A percentile compares a stretch with the other conserved stretches of the same genome.
Evolutionary conservation across 2,329 filamentous ascomycete species (phyloP).

Genomic region (Elsinoe australis): DNA sequence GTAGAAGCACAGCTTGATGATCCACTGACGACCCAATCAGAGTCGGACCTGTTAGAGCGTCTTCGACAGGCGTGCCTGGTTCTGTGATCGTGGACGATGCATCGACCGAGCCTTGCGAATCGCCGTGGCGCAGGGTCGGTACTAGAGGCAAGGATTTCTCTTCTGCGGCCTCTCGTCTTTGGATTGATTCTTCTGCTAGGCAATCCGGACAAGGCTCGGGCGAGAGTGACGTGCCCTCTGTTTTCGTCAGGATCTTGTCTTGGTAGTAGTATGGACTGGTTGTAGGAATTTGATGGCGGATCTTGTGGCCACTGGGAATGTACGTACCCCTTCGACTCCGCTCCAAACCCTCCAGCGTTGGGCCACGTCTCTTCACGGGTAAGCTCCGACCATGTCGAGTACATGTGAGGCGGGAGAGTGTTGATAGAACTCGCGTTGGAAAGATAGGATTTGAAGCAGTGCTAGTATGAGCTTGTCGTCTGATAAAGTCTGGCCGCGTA

Average conservation of each 20-base stretch:
- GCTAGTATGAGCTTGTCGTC: not conserved
- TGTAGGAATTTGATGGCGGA: conserved; percentile 26
- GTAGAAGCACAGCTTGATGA: conserved; percentile 19
- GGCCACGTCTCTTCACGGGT: conserved; percentile 12
- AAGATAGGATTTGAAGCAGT: conserved; percentile 1
- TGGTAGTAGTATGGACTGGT: conserved; percentile 27
- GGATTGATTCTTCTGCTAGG: conserved; percentile 26
- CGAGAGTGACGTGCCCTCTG: conserved; percentile 21
- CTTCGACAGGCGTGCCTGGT: conserved; percentile 15
- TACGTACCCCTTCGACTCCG: conserved; percentile 27
- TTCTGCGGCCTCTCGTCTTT: conserved; percentile 21
- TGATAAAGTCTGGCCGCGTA: conserved; percentile 4
- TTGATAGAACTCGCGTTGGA: not conserved
- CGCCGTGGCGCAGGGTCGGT: not conserved
- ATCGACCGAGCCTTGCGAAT: conserved; percentile 13
- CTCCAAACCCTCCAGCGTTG: conserved; percentile 25
- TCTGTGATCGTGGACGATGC: conserved; percentile 18
- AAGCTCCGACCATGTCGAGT: conserved; percentile 28
- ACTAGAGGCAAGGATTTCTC: not conserved
- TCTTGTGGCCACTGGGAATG: conserved; percentile 24
- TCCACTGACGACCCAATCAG: conserved; percentile 19
- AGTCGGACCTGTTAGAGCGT: conserved; percentile 11
- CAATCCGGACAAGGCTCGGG: conserved; percentile 28
- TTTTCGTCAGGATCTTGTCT: conserved; percentile 21
- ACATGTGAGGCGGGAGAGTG: not conserved